Base-by-base conservation (phyloP, 2,329 filamentous ascomycete species). In the Fusarium guadeloupense region DNA sequence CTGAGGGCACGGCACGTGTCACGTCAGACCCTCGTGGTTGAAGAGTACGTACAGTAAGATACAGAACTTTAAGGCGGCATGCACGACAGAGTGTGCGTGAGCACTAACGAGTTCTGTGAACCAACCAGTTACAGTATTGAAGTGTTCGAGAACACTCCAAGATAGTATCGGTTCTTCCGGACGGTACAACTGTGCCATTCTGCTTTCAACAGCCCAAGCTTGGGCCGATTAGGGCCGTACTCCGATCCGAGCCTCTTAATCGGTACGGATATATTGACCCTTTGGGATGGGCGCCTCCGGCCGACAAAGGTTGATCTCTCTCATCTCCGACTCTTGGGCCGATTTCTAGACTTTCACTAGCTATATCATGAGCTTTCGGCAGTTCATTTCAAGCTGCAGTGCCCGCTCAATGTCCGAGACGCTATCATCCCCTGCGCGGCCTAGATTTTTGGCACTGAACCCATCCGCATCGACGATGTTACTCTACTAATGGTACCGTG, bases 71-170 rank as follows among this genome's bases (percentile, higher is more conserved):
- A 9, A 34, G 40, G 12, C 25, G 35, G 13, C 19, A 48, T 59
- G 61, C 61, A 65, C 45, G 41, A 58, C 46, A 64, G 51, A 52
- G 20, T 45, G 28, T 62, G 43, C 56, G 41, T 50, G 56, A 62
- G 51, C 61, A 52, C 56, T 65, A 64, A 46, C 30, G 54, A 31
- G 46, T 53, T 48, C 52, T 62, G 51, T 54, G 42, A 43, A 49
- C 33, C 30, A 43, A 17, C 51, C 30, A 31, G 28, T 7, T 13
- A n/a, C 28, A n/a, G 28, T n/a, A 39, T 58, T 43, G 46, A 62
- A 62, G 39, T 33, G 61, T 65, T 64, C 61, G 43, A 58, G 61
- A 64, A 64, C 61, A 43, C 43, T 58, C 42, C 26, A 25, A 54
- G 56, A 50, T 48, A 23, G 9, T 44, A 33, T 64, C 51, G 61